A percentile compares a stretch with the other conserved stretches of the same genome.
These are phyloP conservation scores for Talaromyces sp. DNA, from an alignment of 2,329 filamentous ascomycete genomes.

Conservation along the genomic window DNA sequence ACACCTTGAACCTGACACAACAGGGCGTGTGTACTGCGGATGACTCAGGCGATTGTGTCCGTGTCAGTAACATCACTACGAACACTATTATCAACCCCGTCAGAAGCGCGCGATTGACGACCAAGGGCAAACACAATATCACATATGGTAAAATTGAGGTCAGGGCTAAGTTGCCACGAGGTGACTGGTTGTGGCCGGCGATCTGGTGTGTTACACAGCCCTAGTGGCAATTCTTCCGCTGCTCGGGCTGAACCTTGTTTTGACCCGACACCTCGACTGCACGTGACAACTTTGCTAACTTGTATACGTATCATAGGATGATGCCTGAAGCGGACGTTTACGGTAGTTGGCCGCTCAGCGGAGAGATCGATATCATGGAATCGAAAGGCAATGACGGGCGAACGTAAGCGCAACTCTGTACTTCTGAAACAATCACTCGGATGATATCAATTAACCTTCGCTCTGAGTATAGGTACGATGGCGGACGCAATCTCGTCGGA, in stretches of 20 bases:
- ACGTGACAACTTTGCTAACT: neutral
- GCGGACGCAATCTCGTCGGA: conserved; percentile 15
- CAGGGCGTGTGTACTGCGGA: conserved; percentile 12
- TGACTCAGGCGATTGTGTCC: conserved; percentile 1
- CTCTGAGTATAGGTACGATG: neutral
- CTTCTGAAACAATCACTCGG: neutral
- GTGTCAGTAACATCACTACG: conserved; percentile 12
- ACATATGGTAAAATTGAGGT: conserved; percentile 18
- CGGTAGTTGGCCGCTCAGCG: conserved; percentile 15
- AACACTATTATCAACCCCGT: conserved; percentile 14
- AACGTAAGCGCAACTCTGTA: neutral
- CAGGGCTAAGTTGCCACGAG: conserved; percentile 11
- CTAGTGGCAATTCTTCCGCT: neutral
- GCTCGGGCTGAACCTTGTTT: conserved; percentile 7
- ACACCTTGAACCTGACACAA: conserved; percentile 16
- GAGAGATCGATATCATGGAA: conserved; percentile 19
- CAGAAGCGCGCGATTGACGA: conserved; percentile 15
- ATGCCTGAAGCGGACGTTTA: conserved; percentile 11
- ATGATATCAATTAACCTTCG: neutral
- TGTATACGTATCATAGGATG: conserved; percentile 6
- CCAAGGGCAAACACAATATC: conserved; percentile 18
- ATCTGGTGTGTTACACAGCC: conserved; percentile 14
- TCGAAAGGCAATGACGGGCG: conserved; percentile 15
- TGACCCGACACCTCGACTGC: neutral
- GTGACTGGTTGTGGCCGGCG: conserved; percentile 18